Evolutionary conservation across 192 early-diverging fungal genomes (phyloP).

Genomic region (Coemansia sp.): DNA sequence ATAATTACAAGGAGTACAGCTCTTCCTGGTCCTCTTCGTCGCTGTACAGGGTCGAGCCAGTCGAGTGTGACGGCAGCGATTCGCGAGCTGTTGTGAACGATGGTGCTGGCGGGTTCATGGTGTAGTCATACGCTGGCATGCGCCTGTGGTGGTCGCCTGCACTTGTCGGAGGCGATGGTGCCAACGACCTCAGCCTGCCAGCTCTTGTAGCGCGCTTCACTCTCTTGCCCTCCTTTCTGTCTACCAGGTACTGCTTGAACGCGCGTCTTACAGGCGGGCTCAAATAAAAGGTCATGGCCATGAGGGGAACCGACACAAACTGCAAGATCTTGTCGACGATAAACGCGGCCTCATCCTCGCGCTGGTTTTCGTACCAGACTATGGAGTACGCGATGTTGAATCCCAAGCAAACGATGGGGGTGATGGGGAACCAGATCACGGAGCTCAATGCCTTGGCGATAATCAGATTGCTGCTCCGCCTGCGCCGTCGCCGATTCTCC

Average conservation of each 20-base stretch:
- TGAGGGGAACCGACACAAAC: slow-evolving; percentile 23
- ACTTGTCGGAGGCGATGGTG: neutral
- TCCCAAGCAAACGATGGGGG: slow-evolving; percentile 25
- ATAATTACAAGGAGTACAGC: no score
- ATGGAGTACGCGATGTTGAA: slow-evolving; percentile 29
- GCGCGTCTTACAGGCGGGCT: slow-evolving; percentile 34
- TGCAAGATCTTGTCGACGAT: slow-evolving; percentile 30
- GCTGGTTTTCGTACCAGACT: slow-evolving; percentile 16
- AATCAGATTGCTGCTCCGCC: slow-evolving; percentile 15
- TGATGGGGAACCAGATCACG: slow-evolving; percentile 37
- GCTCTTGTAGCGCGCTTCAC: neutral
- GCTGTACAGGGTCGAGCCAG: neutral
- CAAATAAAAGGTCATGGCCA: slow-evolving; percentile 31
- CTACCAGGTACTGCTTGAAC: slow-evolving; percentile 5
- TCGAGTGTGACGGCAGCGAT: neutral
- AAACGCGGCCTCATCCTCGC: slow-evolving; percentile 1
- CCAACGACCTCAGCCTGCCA: neutral
- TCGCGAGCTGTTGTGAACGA: no score
- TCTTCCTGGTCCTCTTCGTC: neutral
- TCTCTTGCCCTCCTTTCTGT: slow-evolving; percentile 2
- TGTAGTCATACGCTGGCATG: neutral
- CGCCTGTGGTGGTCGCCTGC: neutral
- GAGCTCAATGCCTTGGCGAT: slow-evolving; percentile 23
- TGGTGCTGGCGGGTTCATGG: neutral
- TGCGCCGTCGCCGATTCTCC: slow-evolving; percentile 7